phyloP scores from a whole-genome alignment of 805 yeast genomes.

The Starmerella lactis-condensi region DNA sequence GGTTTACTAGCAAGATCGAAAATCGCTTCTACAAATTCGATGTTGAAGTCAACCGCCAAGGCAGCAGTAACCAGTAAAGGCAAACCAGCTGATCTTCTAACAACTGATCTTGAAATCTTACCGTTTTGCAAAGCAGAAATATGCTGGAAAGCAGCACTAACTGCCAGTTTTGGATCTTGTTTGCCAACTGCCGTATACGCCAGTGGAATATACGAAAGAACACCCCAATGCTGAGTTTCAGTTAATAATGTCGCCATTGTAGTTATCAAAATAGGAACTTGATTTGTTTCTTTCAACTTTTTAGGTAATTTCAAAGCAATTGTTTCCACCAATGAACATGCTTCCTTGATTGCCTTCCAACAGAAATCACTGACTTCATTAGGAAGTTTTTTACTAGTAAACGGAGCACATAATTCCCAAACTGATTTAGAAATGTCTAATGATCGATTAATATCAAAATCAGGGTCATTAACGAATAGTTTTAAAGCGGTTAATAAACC shows the following conservation, averaged over 20 bases:
- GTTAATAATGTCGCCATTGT: conserved; percentile 36
- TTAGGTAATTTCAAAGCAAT: conserved; percentile 1
- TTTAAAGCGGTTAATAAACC: neutral
- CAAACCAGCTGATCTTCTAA: conserved; percentile 83
- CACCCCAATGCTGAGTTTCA: conserved; percentile 56
- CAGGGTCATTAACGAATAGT: neutral
- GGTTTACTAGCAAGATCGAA: conserved; percentile 31
- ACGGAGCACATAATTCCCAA: conserved; percentile 1
- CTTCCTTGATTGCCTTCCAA: conserved; percentile 72
- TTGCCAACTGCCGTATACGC: conserved; percentile 50
- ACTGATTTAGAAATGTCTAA: neutral
- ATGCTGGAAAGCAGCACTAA: conserved; percentile 2
- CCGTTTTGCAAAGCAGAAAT: conserved; percentile 2
- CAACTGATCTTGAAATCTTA: conserved; percentile 36
- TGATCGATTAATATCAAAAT: neutral
- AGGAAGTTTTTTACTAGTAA: neutral
- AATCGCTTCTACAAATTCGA: conserved; percentile 34
- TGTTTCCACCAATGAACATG: conserved; percentile 32
- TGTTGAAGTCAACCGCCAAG: conserved; percentile 18
- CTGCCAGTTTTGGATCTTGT: conserved; percentile 15
- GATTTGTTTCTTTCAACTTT: conserved; percentile 5
- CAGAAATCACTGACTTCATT: conserved; percentile 38
- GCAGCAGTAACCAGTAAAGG: conserved; percentile 48
- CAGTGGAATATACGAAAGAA: conserved; percentile 76
- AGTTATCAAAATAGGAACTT: no score